A percentile compares a stretch with the other conserved stretches of the same genome.
These are phyloP conservation scores for Dispira simplex DNA, from an alignment of 192 early-diverging fungal genomes.

Conservation along the genomic window DNA sequence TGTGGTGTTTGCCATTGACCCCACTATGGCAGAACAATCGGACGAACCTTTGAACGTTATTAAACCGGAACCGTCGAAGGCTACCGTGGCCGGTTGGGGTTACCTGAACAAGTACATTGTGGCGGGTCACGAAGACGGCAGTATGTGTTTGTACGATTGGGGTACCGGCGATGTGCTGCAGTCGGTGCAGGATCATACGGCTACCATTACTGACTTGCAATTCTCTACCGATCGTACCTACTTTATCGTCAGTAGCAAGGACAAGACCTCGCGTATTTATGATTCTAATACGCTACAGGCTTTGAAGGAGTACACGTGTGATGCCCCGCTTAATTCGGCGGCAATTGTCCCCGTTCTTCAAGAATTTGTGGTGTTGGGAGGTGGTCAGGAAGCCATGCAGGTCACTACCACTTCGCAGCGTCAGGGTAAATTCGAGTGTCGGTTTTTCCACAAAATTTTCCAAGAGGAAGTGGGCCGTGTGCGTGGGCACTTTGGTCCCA, in stretches of 20 bases:
- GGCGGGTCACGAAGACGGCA: constrained; percentile 88
- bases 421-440: constrained; percentile 92
- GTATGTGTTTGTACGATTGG: constrained; percentile 77
- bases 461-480: constrained; percentile 95
- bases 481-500: constrained; percentile 98
- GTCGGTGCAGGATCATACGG: constrained; percentile 47
- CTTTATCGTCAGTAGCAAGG: constrained; percentile 94
- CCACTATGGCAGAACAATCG: constrained; percentile 39
- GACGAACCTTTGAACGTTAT: constrained; percentile 62
- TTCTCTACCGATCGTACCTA: constrained; percentile 76
- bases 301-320: constrained; percentile 72
- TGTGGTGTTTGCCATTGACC: constrained; percentile 64
- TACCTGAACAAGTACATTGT: constrained; percentile 86
- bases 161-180: constrained; percentile 55
- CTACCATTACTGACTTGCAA: constrained; percentile 80
- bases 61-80: constrained; percentile 62
- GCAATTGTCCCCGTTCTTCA: constrained; percentile 69
- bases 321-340: constrained; percentile 87
- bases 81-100: constrained; percentile 86
- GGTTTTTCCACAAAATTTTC: constrained; percentile 95
- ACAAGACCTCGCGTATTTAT: constrained; percentile 77
- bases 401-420: constrained; percentile 83
- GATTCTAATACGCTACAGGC: constrained; percentile 71
- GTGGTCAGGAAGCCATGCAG: constrained; percentile 97
- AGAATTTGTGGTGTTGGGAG: constrained; percentile 78